Conservation (phyloP, 192 early-diverging fungal species). For the Thamnidium elegans region DNA sequence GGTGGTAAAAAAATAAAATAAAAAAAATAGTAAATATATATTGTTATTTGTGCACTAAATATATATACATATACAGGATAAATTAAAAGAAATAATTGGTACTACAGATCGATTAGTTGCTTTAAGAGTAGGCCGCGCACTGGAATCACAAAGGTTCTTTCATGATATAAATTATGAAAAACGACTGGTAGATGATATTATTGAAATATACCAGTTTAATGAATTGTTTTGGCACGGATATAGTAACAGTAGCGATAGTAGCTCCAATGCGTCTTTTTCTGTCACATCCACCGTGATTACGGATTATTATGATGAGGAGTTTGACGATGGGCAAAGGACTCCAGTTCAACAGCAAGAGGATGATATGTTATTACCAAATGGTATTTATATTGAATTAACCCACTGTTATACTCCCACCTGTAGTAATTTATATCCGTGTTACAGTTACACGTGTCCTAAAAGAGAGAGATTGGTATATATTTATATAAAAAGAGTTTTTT, state of each 20-base stretch:
- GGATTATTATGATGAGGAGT: no score
- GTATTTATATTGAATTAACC: slow-evolving; percentile 84
- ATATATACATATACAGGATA: slow-evolving; percentile 29
- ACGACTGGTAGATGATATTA: slow-evolving; percentile 73
- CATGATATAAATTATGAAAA: slow-evolving; percentile 87
- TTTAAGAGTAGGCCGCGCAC: slow-evolving; percentile 78
- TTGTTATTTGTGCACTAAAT: not conserved
- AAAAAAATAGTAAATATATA: not conserved
- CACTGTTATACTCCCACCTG: slow-evolving; percentile 95
- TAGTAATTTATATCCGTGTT: slow-evolving; percentile 71
- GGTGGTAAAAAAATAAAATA: slow-evolving; percentile 9
- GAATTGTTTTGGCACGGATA: slow-evolving; percentile 25
- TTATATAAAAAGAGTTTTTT: no score
- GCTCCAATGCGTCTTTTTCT: not conserved
- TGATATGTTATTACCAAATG: slow-evolving; percentile 30
- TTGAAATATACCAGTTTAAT: slow-evolving; percentile 83
- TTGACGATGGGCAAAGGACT: not conserved
- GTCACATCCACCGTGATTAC: not conserved
- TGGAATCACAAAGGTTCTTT: slow-evolving; percentile 87
- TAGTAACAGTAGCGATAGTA: not conserved
- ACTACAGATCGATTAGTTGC: slow-evolving; percentile 83
- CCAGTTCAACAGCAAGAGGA: not conserved
- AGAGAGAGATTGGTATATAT: slow-evolving; percentile 17
- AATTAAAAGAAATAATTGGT: slow-evolving; percentile 70
- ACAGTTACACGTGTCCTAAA: slow-evolving; percentile 85